Percentiles rank a stretch among this genome's conserved stretches.
Evolutionary conservation across 2,329 filamentous ascomycete species (phyloP).

Genomic region (Xylaria sp.): DNA sequence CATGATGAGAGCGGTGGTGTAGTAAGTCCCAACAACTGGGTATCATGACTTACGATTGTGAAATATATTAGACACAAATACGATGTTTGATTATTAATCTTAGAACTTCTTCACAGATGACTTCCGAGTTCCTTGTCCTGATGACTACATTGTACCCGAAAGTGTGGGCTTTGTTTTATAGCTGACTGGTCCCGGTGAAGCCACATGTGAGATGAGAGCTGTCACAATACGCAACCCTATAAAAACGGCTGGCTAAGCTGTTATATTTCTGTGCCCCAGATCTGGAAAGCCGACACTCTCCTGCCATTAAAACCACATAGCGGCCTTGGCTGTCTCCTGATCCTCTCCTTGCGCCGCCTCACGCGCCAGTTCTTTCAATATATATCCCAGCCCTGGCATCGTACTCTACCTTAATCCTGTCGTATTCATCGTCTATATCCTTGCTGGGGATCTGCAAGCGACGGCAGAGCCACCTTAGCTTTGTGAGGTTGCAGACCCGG

Average conservation of each 20-base stretch:
- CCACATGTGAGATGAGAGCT: not conserved
- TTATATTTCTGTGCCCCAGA: not conserved
- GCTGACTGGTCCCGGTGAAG: too few relatives aligned
- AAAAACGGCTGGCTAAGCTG: not conserved
- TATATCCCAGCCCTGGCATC: slow-evolving; percentile 4
- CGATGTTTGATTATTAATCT: too few relatives aligned
- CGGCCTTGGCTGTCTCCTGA: not conserved
- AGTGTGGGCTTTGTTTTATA: too few relatives aligned
- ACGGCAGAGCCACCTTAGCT: slow-evolving; percentile 34
- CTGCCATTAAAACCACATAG: not conserved
- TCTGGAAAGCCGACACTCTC: not conserved
- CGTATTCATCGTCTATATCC: slow-evolving; percentile 23
- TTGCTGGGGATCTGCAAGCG: slow-evolving; percentile 11
- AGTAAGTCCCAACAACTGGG: not conserved
- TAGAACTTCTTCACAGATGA: too few relatives aligned
- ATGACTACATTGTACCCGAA: too few relatives aligned
- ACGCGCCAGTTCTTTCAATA: not conserved
- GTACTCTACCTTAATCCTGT: slow-evolving; percentile 18
- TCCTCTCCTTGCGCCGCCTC: not conserved
- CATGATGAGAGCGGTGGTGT: too few relatives aligned
- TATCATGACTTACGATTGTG: too few relatives aligned
- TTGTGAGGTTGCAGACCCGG: slow-evolving; percentile 31
- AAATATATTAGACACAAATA: too few relatives aligned
- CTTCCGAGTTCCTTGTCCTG: too few relatives aligned
- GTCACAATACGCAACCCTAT: slow-evolving; percentile 1